Percentiles rank a stretch among this genome's conserved stretches.
Conservation (phyloP, 2,329 filamentous ascomycete species). For the Arthrobotrys sinensis region DNA sequence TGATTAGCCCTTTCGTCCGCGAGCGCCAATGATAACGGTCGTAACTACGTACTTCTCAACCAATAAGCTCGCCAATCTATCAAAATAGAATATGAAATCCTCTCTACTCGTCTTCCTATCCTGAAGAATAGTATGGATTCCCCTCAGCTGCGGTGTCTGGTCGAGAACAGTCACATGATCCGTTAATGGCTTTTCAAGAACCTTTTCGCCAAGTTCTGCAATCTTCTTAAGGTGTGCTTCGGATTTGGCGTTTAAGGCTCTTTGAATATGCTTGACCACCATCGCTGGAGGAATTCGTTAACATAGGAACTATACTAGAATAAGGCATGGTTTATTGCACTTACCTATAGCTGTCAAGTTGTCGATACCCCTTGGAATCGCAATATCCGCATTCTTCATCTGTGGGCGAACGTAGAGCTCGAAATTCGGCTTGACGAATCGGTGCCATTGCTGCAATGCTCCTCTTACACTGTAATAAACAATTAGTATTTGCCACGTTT, state of each 20-base stretch:
- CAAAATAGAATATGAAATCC: conserved; percentile 98
- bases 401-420: conserved; percentile 95
- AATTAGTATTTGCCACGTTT: conserved; percentile 8
- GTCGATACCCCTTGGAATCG: conserved; percentile 93
- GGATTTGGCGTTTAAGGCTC: conserved; percentile 88
- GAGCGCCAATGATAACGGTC: background rate
- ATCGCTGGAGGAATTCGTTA: conserved; percentile 71
- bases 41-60: conserved; percentile 75
- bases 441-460: conserved; percentile 98
- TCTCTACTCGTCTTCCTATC: conserved; percentile 83
- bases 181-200: conserved; percentile 80
- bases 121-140: conserved; percentile 92
- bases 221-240: conserved; percentile 84
- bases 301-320: background rate
- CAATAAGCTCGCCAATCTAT: conserved; percentile 85
- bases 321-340: conserved; percentile 63
- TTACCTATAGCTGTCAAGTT: conserved; percentile 90
- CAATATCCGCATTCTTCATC: conserved; percentile 90
- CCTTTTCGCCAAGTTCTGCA: conserved; percentile 78
- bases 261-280: conserved; percentile 93
- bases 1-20: background rate
- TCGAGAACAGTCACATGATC: conserved; percentile 81
- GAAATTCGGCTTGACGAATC: conserved; percentile 96
- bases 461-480: conserved; percentile 77
- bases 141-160: conserved; percentile 83